A percentile compares a stretch with the other conserved stretches of the same genome.
Conservation (phyloP, 441 rosid species). For the Populus hybrid region DNA sequence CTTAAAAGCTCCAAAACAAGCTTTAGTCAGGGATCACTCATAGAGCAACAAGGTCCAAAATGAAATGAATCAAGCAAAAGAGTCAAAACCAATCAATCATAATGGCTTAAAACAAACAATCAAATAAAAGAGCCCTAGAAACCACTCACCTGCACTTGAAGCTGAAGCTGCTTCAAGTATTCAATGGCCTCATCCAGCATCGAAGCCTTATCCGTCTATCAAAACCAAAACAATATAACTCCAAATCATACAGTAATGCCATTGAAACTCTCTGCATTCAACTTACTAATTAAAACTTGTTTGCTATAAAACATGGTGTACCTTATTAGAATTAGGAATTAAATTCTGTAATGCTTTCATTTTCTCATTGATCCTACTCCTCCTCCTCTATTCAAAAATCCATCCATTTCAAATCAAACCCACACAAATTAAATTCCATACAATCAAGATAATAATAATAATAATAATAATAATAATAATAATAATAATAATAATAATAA, state of each 20-base stretch:
- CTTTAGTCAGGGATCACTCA: background rate
- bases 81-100: background rate
- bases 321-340: conserved; percentile 95
- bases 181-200: conserved; percentile 90
- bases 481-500: background rate
- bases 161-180: conserved; percentile 81
- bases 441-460: background rate
- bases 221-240: conserved; percentile 5
- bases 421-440: background rate
- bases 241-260: background rate
- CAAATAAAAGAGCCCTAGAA: conserved; percentile 3
- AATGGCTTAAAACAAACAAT: background rate
- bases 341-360: conserved; percentile 92
- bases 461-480: no score
- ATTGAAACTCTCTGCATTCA: background rate
- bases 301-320: conserved; percentile 11
- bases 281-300: background rate
- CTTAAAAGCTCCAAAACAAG: background rate
- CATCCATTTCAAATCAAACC: conserved; percentile 10
- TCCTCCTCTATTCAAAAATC: conserved; percentile 59
- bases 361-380: conserved; percentile 92
- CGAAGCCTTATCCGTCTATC: conserved; percentile 82
- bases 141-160: conserved; percentile 70
- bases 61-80: background rate
- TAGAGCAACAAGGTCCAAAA: background rate